These are phyloP conservation scores for Amaranthus palmeri DNA, from an alignment of 148 eudicot species.

Conservation along the genomic window DNA sequence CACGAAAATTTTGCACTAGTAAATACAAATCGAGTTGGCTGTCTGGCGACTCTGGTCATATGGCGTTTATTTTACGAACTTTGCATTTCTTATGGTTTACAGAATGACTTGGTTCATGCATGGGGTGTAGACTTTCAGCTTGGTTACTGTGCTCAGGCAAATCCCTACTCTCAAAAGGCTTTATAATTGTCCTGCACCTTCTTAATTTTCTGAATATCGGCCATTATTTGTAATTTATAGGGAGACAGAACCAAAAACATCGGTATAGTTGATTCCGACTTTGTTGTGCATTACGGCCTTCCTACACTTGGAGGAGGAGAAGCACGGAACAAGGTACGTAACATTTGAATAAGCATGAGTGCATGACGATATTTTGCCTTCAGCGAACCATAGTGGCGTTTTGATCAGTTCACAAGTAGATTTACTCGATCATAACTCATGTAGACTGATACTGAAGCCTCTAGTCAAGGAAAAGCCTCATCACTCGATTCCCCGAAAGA, in stretches of 20 bases:
- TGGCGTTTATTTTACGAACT: not conserved
- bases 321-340: slow-evolving; percentile 29
- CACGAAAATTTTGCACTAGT: not conserved
- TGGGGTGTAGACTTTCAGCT: slow-evolving; percentile 70
- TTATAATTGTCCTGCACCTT: not conserved
- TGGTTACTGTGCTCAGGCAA: slow-evolving; percentile 69
- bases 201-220: not conserved
- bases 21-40: not conserved
- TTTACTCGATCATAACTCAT: slow-evolving; percentile 7
- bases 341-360: too few relatives aligned
- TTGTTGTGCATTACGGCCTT: slow-evolving; percentile 52
- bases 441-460: slow-evolving; percentile 26
- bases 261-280: slow-evolving; percentile 64
- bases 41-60: not conserved
- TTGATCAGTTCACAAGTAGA: not conserved
- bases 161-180: not conserved
- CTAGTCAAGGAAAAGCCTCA: slow-evolving; percentile 19
- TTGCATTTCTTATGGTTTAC: slow-evolving; percentile 15
- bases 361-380: too few relatives aligned
- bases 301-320: slow-evolving; percentile 59
- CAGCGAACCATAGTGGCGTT: not conserved
- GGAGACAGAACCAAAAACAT: slow-evolving; percentile 51
- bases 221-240: slow-evolving; percentile 20
- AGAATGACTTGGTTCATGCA: slow-evolving; percentile 65
- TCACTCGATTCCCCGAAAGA: slow-evolving; percentile 15